phyloP scores from a whole-genome alignment of 2,329 filamentous ascomycete species.

The Colletotrichum navitas region DNA sequence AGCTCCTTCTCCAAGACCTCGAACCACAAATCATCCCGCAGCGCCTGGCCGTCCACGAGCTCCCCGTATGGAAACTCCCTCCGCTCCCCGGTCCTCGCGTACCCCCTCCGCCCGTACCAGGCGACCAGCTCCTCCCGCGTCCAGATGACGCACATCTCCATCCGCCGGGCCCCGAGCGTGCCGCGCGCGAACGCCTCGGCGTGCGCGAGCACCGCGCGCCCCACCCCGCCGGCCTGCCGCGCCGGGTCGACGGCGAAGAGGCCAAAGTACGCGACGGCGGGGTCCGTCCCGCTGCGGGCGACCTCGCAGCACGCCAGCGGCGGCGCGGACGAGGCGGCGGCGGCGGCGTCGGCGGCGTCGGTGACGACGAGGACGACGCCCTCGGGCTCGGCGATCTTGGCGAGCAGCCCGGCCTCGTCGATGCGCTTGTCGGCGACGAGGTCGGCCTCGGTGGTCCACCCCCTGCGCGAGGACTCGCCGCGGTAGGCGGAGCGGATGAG shows the following conservation, averaged over 20 bases:
- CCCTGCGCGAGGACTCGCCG: slow-evolving; percentile 54
- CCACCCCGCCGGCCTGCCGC: slow-evolving; percentile 59
- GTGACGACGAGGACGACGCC: slow-evolving; percentile 55
- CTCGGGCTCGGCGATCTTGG: slow-evolving; percentile 56
- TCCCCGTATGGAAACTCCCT: slow-evolving; percentile 58
- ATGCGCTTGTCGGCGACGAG: slow-evolving; percentile 59
- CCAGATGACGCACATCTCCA: slow-evolving; percentile 62
- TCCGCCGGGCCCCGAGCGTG: slow-evolving; percentile 49
- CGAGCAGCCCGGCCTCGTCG: slow-evolving; percentile 50
- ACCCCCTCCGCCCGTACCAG: slow-evolving; percentile 61
- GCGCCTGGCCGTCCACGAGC: slow-evolving; percentile 51
- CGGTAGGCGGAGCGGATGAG: slow-evolving; percentile 61
- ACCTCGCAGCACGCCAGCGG: slow-evolving; percentile 62
- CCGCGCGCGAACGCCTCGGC: slow-evolving; percentile 56
- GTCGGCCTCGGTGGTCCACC: slow-evolving; percentile 63
- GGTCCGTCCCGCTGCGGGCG: slow-evolving; percentile 37
- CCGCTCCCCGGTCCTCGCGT: slow-evolving; percentile 54
- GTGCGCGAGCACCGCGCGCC: slow-evolving; percentile 54
- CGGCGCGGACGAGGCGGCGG: slow-evolving; percentile 43
- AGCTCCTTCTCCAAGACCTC: slow-evolving; percentile 56
- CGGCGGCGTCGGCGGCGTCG: slow-evolving; percentile 41
- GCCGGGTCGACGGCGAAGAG: slow-evolving; percentile 61
- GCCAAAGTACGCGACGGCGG: slow-evolving; percentile 54
- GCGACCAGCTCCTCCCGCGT: slow-evolving; percentile 57
- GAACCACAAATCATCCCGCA: slow-evolving; percentile 61